A percentile compares a stretch with the other conserved stretches of the same genome.
Conservation (phyloP, 768 basidiomycete species). For the Mycena capillaripes region DNA sequence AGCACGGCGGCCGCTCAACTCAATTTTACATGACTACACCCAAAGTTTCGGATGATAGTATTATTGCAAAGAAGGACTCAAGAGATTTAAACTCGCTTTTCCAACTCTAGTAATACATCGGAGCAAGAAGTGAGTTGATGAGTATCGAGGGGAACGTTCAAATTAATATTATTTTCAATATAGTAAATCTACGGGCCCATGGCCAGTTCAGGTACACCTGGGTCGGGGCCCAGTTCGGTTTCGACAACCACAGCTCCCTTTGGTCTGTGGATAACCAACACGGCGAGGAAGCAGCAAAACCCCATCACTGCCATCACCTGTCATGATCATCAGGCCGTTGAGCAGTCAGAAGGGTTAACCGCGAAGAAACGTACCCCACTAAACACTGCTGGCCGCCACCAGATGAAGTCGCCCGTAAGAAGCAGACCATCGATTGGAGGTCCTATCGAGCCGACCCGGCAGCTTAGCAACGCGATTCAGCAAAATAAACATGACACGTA, state of each 20-base stretch:
- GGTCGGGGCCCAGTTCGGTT: no score
- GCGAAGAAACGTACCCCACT: constrained; percentile 54
- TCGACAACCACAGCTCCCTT: neutral
- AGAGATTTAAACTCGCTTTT: no score
- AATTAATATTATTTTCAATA: no score
- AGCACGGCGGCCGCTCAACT: no score
- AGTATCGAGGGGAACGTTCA: no score
- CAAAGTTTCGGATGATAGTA: no score
- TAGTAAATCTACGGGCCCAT: no score
- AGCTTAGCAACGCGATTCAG: neutral
- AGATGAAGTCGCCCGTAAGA: constrained; percentile 63
- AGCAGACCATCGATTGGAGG: constrained; percentile 72
- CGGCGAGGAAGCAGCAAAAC: constrained; percentile 17
- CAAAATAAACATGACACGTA: neutral
- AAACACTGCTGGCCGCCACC: constrained; percentile 73
- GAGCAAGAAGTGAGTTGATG: no score
- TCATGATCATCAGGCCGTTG: neutral
- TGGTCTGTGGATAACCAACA: constrained; percentile 17
- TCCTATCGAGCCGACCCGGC: constrained; percentile 38
- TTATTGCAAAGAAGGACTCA: no score
- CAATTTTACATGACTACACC: no score
- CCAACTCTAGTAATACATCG: no score
- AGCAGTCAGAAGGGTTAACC: neutral
- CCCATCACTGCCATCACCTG: constrained; percentile 23
- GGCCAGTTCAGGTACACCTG: no score